Base-by-base conservation (phyloP, 2,329 filamentous ascomycete genomes). In the Dendryphion nanum region DNA sequence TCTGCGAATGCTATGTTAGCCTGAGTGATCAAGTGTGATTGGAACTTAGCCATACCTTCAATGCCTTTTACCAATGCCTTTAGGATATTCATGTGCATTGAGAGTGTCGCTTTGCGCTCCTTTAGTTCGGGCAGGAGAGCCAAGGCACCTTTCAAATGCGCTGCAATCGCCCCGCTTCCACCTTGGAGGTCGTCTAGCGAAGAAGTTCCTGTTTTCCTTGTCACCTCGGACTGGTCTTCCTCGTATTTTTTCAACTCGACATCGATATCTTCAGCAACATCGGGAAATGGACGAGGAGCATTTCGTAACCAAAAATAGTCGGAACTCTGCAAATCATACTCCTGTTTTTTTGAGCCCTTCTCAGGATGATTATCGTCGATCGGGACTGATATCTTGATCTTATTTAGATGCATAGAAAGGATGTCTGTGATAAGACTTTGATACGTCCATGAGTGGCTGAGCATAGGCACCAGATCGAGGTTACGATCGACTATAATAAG, bases 11-110 rank as follows among this genome's bases (percentile, higher is more conserved):
- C 18, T 40, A 10, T 38, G 37, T 50, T 29, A 44, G 33, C 19
- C 30, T 5, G 6, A 24, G 20, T 26, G 6, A 18, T 16, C 8
- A 15, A 23, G 16, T n/a, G n/a, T n/a, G n/a, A 19, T 7, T 2
- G 2, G 14, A 28, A 14, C 12, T 28, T 4, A 31, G 15, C 21
- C 6, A 24, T 16, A 55, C 54, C 48, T 63, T 97, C 96, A 66
- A 97, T 95, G 1, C 89, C 90, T 53, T 83, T 80, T 40, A 85
- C 67, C 7, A 85, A 63, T 1, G 88, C 87, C 2, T 90, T 91
- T 3, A 94, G 76, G 42, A 97, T 95, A 62, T 95, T 96, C 93
- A 98, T 98, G 65, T 98, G 93, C 86, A 96, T 97, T 61, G 96
- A 93, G 4, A 98, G 78, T 2, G 53, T 60, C 2, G 57, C 83